A percentile compares a stretch with the other conserved stretches of the same genome.
Evolutionary conservation across 805 yeast species (phyloP).

Genomic region (Zygoascus tannicola): DNA sequence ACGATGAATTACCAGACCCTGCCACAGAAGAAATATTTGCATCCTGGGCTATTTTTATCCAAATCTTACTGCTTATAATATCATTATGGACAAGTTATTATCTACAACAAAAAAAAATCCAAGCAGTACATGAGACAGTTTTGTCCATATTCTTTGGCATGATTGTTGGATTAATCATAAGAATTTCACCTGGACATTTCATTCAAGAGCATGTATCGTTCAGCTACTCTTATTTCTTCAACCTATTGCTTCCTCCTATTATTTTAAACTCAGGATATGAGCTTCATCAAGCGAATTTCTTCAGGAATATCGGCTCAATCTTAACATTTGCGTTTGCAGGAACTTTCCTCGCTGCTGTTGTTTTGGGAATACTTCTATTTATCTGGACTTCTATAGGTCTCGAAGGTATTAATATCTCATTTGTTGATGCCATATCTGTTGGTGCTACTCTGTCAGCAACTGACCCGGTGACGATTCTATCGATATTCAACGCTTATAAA

Average conservation of each 20-base stretch:
- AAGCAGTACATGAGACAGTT: slow-evolving; percentile 96
- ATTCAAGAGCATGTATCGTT: slow-evolving; percentile 95
- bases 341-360: slow-evolving; percentile 84
- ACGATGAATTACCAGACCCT: slow-evolving; percentile 63
- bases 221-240: slow-evolving; percentile 89
- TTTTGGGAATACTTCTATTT: slow-evolving; percentile 77
- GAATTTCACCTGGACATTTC: slow-evolving; percentile 91
- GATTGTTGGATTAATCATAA: slow-evolving; percentile 85
- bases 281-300: slow-evolving; percentile 90
- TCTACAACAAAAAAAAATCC: slow-evolving; percentile 80
- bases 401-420: slow-evolving; percentile 79
- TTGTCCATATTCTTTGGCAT: slow-evolving; percentile 92
- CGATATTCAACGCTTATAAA: slow-evolving; percentile 93
- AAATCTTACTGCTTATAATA: slow-evolving; percentile 66
- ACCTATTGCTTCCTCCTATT: slow-evolving; percentile 89
- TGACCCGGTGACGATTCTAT: slow-evolving; percentile 93
- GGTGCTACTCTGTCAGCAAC: slow-evolving; percentile 98
- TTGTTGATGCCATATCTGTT: slow-evolving; percentile 94
- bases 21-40: slow-evolving; percentile 91
- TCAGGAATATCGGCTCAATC: slow-evolving; percentile 83
- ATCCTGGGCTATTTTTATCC: slow-evolving; percentile 93
- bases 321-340: slow-evolving; percentile 95
- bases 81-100: slow-evolving; percentile 95
- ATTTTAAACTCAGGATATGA: slow-evolving; percentile 95
- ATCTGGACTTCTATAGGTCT: slow-evolving; percentile 88